Evolutionary conservation across 192 early-diverging fungal genomes (phyloP).

Genomic region (Podochytrium sp.): DNA sequence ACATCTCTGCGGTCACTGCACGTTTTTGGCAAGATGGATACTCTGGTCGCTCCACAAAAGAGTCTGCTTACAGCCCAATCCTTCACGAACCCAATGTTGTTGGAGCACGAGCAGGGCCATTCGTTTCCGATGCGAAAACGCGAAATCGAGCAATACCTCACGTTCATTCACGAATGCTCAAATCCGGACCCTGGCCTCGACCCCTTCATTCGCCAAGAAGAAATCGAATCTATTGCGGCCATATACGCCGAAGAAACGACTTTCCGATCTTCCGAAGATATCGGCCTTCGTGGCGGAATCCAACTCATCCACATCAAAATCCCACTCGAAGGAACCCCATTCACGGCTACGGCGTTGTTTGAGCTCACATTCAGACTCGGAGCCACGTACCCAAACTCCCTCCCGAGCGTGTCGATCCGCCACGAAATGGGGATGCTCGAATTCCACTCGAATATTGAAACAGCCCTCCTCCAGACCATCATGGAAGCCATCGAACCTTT

Average conservation of each 20-base stretch:
- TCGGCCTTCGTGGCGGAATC: neutral
- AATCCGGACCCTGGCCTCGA: neutral
- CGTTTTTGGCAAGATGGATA: conserved; percentile 20
- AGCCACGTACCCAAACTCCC: conserved; percentile 11
- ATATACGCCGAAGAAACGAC: conserved; percentile 30
- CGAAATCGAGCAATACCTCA: conserved; percentile 12
- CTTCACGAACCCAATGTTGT: neutral
- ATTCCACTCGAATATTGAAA: conserved; percentile 12
- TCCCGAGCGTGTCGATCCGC: neutral
- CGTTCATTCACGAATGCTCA: conserved; percentile 6
- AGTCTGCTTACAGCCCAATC: neutral
- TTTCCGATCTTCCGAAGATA: neutral
- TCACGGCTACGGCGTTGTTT: neutral
- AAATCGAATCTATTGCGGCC: conserved; percentile 21
- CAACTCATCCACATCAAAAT: neutral
- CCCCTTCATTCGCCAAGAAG: neutral
- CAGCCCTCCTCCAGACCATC: conserved; percentile 2
- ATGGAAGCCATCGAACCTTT: neutral
- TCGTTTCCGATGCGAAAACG: conserved; percentile 15
- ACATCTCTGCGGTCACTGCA: conserved; percentile 22
- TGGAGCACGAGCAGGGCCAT: conserved; percentile 23
- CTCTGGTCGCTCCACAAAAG: neutral
- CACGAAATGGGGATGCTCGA: conserved; percentile 33
- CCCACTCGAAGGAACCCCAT: conserved; percentile 14
- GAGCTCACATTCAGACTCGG: conserved; percentile 5